A percentile compares a stretch with the other conserved stretches of the same genome.
Evolutionary conservation across 257 asterid genomes (phyloP).

Genomic region (Paraleonurus japonicus): DNA sequence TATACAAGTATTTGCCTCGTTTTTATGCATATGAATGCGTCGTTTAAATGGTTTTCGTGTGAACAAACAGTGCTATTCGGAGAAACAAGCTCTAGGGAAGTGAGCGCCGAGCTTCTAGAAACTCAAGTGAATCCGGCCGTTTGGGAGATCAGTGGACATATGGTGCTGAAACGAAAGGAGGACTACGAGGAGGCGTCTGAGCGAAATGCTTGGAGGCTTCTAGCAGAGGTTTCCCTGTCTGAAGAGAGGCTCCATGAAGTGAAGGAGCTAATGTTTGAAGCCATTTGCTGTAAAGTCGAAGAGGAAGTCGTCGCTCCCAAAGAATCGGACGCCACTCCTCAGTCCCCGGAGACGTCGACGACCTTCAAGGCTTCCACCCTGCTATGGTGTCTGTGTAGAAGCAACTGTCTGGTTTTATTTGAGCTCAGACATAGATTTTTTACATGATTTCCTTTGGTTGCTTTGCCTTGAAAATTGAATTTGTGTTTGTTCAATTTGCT

Average conservation of each 20-base stretch:
- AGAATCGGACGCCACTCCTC: slow-evolving; percentile 39
- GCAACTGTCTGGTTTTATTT: not conserved
- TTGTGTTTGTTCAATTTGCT: not conserved
- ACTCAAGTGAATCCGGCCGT: slow-evolving; percentile 98
- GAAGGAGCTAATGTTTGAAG: slow-evolving; percentile 77
- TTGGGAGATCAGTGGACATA: slow-evolving; percentile 99
- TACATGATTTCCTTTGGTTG: too few relatives aligned
- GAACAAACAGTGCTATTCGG: slow-evolving; percentile 85
- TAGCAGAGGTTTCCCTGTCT: slow-evolving; percentile 93
- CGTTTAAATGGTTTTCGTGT: slow-evolving; percentile 1
- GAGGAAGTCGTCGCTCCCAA: slow-evolving; percentile 20
- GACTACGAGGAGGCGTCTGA: slow-evolving; percentile 86
- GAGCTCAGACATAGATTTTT: not conserved
- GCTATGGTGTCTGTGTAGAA: slow-evolving; percentile 61
- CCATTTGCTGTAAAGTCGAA: slow-evolving; percentile 41
- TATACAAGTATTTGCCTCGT: not conserved
- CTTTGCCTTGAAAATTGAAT: not conserved
- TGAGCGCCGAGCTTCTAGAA: slow-evolving; percentile 80
- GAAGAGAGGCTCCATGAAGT: slow-evolving; percentile 90
- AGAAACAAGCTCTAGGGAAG: slow-evolving; percentile 97
- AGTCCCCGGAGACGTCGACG: slow-evolving; percentile 58
- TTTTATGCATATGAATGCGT: not conserved
- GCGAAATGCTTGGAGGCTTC: slow-evolving; percentile 86
- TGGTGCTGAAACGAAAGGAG: slow-evolving; percentile 88
- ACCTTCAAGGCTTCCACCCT: slow-evolving; percentile 51